These are phyloP conservation scores for Lachancea quebecensis DNA, from an alignment of 805 yeast species.

Conservation along the genomic window DNA sequence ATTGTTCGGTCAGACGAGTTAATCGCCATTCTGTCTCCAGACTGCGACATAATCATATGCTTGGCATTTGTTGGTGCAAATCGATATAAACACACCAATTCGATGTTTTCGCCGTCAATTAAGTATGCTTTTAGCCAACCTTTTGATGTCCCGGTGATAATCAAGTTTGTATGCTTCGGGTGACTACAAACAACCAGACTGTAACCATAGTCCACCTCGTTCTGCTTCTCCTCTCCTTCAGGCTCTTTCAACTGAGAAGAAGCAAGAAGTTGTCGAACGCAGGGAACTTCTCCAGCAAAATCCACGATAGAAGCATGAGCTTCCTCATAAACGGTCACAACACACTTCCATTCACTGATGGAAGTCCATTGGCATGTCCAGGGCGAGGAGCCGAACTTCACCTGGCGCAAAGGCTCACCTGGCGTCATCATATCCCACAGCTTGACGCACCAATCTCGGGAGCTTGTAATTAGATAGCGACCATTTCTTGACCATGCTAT, in stretches of 20 bases:
- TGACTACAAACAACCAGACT: conserved; percentile 26
- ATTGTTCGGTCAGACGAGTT: conserved; percentile 75
- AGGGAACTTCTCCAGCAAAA: conserved; percentile 9
- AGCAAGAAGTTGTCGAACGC: not conserved
- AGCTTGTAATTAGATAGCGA: conserved; percentile 56
- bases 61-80: conserved; percentile 69
- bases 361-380: conserved; percentile 42
- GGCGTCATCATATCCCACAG: conserved; percentile 64
- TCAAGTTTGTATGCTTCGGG: conserved; percentile 34
- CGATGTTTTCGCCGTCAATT: conserved; percentile 11
- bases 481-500: conserved; percentile 72
- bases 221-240: conserved; percentile 18
- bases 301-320: conserved; percentile 36
- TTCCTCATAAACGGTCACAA: conserved; percentile 62
- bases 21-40: conserved; percentile 57
- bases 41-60: conserved; percentile 50
- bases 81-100: conserved; percentile 43
- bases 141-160: conserved; percentile 72
- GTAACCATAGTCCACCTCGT: conserved; percentile 22
- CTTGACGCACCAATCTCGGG: conserved; percentile 76
- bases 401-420: conserved; percentile 35
- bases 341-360: conserved; percentile 39
- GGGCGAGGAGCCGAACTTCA: conserved; percentile 60
- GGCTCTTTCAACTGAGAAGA: not conserved
- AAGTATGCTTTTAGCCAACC: conserved; percentile 60